Evolutionary conservation across 2,329 filamentous ascomycete genomes (phyloP), one percentile per base, ranked within the genome.

Genomic region (Ceratocystis papillata): DNA sequence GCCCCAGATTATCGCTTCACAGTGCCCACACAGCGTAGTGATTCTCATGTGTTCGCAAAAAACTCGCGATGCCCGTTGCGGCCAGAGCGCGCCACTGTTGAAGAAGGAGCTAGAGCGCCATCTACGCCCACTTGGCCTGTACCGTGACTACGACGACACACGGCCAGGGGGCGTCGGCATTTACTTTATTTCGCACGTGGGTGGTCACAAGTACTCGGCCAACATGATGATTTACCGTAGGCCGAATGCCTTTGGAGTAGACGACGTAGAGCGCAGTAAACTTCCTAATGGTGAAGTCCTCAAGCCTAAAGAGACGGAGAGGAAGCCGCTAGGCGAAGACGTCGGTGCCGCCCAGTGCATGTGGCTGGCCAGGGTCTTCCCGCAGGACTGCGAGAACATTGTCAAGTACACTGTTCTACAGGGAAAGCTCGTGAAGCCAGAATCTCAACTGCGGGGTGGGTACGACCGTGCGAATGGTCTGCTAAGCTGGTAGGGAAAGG

Each of bases 161-260:
- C 79, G 94, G 67, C 90, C 92, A 0, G 93, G 93, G 10, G 94
- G 94, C 12, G 93, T 96, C 5, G 93, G 90, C 0, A 89, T 99
- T 70, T 96, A 96, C 77, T 97, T 96, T 74, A 95, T 97, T 73
- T 93, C 86, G 70, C 94, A 99, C 73, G 91, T 96, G 2, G 94
- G 94, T 33, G 94, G 94, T 0, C 94, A 99, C 79, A 96, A 96
- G 78, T 97, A 96, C 77, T 86, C 87, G 60, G 94, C 94, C 33
- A 99, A 99, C 72, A 85, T 97, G 71, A 89, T 99, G 79, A 80
- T 99, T 1, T 97, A 99, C 75, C 83, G 94, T 8, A 81, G 82
- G 65, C 79, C 78, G 5, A 79, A 84, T 70, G 79, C 82, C 0
- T 85, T 83, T 71, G 82, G 81, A 0, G 70, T 82, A 53, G 82